These are phyloP conservation scores for Penicillium psychrosexuale DNA, from an alignment of 2,329 filamentous ascomycete species.

Conservation along the genomic window DNA sequence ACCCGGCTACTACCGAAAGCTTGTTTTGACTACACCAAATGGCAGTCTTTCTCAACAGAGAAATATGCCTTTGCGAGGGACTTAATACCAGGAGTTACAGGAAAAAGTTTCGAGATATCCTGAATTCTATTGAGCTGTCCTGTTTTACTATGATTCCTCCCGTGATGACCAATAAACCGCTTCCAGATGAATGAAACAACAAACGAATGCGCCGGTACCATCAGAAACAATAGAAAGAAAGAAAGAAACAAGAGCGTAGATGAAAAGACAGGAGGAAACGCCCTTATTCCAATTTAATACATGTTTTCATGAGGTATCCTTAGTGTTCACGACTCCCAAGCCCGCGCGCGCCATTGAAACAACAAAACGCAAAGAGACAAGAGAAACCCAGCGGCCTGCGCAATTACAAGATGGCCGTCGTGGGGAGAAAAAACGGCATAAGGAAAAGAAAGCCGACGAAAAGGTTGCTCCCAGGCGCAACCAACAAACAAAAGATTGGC, in stretches of 20 bases:
- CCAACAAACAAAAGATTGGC: neutral
- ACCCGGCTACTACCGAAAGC: neutral
- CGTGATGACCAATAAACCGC: neutral
- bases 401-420: slow-evolving; percentile 11
- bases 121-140: neutral
- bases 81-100: neutral
- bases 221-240: neutral
- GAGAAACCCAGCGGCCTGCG: neutral
- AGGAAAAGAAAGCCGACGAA: neutral
- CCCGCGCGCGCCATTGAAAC: neutral
- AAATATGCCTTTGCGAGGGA: neutral
- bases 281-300: slow-evolving; percentile 3
- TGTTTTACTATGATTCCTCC: neutral
- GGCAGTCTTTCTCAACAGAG: neutral
- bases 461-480: neutral
- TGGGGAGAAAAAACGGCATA: neutral
- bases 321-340: slow-evolving; percentile 9
- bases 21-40: neutral
- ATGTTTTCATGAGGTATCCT: slow-evolving; percentile 9
- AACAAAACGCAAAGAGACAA: neutral
- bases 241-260: neutral
- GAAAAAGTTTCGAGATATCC: neutral
- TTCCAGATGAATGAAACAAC: neutral
- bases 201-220: neutral
- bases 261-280: slow-evolving; percentile 4